These are phyloP conservation scores for Penicillium rolfsii DNA, from an alignment of 2,329 filamentous ascomycete genomes.

Conservation along the genomic window DNA sequence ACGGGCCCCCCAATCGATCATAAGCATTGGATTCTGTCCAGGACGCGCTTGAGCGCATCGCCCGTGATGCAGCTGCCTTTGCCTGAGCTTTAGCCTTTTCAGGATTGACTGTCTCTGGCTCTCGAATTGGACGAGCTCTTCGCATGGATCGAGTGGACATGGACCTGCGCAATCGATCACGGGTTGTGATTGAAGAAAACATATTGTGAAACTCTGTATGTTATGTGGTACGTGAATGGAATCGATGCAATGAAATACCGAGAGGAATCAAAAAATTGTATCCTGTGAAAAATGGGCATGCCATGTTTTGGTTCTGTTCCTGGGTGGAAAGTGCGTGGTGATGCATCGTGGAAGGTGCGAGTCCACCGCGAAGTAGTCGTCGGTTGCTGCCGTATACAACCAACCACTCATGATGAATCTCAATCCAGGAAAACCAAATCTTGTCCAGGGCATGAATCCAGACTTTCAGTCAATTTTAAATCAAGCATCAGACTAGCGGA, in stretches of 20 bases:
- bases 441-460: neutral
- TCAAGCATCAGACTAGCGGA: neutral
- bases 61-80: constrained; percentile 46
- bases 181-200: constrained; percentile 36
- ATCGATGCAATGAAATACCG: constrained; percentile 18
- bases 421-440: neutral
- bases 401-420: neutral
- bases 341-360: constrained; percentile 1
- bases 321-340: neutral
- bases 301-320: neutral
- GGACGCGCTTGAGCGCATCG: constrained; percentile 44
- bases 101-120: constrained; percentile 34
- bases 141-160: constrained; percentile 47
- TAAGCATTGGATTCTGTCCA: constrained; percentile 36
- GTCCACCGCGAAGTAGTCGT: neutral
- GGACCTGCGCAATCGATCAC: constrained; percentile 40
- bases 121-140: constrained; percentile 29
- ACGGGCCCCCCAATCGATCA: constrained; percentile 35
- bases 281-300: too few relatives aligned
- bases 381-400: neutral
- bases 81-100: constrained; percentile 41
- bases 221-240: constrained; percentile 29
- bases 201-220: constrained; percentile 30
- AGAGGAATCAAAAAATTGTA: neutral
- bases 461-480: neutral